Evolutionary conservation across 805 yeast species (phyloP).

Genomic region (Zygotorulaspora danielsina): DNA sequence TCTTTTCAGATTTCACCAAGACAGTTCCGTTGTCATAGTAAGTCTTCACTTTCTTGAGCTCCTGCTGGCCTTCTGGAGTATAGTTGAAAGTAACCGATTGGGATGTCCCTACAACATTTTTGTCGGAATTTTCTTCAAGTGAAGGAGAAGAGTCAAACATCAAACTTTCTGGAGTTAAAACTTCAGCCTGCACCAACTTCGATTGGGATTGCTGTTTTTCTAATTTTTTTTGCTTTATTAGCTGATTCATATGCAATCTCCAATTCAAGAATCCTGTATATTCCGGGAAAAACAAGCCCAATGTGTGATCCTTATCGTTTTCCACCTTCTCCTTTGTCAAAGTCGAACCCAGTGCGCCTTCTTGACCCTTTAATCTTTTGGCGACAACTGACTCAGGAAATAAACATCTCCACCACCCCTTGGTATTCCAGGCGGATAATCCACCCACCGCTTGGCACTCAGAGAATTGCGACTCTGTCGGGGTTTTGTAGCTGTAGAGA

Average conservation of each 20-base stretch:
- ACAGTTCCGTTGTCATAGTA: conserved; percentile 43
- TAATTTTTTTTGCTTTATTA: conserved; percentile 39
- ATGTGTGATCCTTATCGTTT: conserved; percentile 39
- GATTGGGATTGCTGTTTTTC: conserved; percentile 2
- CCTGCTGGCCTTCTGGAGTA: conserved; percentile 44
- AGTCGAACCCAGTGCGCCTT: conserved; percentile 32
- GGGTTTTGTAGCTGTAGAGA: conserved; percentile 51
- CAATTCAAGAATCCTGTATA: conserved; percentile 64
- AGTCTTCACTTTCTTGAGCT: conserved; percentile 37
- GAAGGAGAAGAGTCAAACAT: conserved; percentile 18
- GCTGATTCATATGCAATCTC: conserved; percentile 52
- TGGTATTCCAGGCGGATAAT: conserved; percentile 71
- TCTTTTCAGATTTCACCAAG: conserved; percentile 38
- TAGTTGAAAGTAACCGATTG: conserved; percentile 37
- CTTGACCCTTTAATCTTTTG: conserved; percentile 27
- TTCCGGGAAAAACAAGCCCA: conserved; percentile 60
- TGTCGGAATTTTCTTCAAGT: conserved; percentile 10
- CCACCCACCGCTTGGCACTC: conserved; percentile 66
- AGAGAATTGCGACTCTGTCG: conserved; percentile 54
- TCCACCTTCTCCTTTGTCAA: conserved; percentile 60
- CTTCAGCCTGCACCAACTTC: conserved; percentile 3
- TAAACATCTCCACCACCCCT: conserved; percentile 88
- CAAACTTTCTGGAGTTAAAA: conserved; percentile 28
- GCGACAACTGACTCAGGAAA: conserved; percentile 55
- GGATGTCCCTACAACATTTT: conserved; percentile 38